A percentile compares a stretch with the other conserved stretches of the same genome.
Evolutionary conservation across 1,284 basidiomycete species (phyloP).

Genomic region (Cryptococcus hybrid): DNA sequence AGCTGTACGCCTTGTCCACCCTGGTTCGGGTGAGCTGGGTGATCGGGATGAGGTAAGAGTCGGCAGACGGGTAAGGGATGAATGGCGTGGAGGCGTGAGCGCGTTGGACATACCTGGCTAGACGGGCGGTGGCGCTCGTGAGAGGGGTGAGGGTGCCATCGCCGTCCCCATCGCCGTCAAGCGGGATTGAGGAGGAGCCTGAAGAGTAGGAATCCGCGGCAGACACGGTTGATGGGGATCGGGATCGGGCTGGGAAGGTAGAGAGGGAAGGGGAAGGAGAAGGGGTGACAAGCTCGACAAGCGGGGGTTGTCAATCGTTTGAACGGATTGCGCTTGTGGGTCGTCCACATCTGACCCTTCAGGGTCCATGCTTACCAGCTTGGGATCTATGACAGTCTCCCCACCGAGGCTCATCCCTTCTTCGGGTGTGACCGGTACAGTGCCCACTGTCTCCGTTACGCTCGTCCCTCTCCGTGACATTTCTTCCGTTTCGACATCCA

Average conservation of each 20-base stretch:
- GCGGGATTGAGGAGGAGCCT: not conserved
- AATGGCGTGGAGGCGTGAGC: not conserved
- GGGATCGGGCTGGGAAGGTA: not conserved
- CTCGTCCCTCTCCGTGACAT: not conserved
- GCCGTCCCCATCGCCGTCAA: not conserved
- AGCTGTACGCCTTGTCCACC: not conserved
- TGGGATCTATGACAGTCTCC: too few relatives aligned
- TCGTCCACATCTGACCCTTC: not conserved
- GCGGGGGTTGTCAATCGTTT: too few relatives aligned
- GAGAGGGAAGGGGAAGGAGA: not conserved
- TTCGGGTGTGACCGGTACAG: slow-evolving; percentile 12
- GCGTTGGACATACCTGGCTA: not conserved
- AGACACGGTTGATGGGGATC: not conserved
- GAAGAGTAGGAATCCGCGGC: not conserved
- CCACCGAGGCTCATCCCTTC: not conserved
- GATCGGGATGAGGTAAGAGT: not conserved
- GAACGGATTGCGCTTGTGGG: not conserved
- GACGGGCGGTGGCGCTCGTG: not conserved
- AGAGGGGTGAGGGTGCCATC: not conserved
- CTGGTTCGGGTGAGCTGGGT: not conserved
- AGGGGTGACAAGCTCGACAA: not conserved
- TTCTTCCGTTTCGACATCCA: too few relatives aligned
- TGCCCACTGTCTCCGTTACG: slow-evolving; percentile 1
- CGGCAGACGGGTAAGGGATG: slow-evolving; percentile 1
- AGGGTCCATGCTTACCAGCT: too few relatives aligned